A percentile compares a stretch with the other conserved stretches of the same genome.
phyloP scores from a whole-genome alignment of 202 grass and related monocot species.

The Hordeum pubiflorum region DNA sequence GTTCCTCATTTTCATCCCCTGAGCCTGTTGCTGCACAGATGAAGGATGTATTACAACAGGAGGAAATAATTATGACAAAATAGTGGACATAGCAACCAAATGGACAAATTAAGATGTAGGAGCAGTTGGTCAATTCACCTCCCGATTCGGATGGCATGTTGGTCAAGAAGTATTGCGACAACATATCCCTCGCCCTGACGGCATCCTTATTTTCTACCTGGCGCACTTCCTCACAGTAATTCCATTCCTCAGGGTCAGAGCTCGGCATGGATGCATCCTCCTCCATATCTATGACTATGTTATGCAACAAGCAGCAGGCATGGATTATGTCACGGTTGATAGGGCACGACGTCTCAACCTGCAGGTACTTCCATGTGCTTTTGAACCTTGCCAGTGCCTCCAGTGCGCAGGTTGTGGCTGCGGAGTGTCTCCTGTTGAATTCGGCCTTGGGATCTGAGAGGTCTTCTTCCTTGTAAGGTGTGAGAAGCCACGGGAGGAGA shows the following conservation, averaged over 20 bases:
- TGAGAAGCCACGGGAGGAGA: conserved; percentile 66
- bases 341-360: no score
- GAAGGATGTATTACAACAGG: no score
- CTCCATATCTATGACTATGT: conserved; percentile 48
- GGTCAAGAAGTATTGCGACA: background rate
- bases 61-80: no score
- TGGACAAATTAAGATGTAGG: background rate
- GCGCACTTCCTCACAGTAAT: conserved; percentile 21
- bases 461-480: conserved; percentile 51
- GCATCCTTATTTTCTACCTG: conserved; percentile 34
- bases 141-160: background rate
- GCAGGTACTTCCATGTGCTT: conserved; percentile 64
- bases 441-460: conserved; percentile 4
- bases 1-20: background rate
- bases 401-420: conserved; percentile 32
- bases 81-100: no score
- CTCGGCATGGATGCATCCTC: conserved; percentile 1
- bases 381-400: conserved; percentile 54
- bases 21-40: background rate
- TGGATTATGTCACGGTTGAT: conserved; percentile 72
- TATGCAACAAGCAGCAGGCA: conserved; percentile 60
- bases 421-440: conserved; percentile 48
- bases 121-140: background rate
- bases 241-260: conserved; percentile 29
- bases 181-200: conserved; percentile 33